A percentile compares a stretch with the other conserved stretches of the same genome.
These are phyloP conservation scores for Talaromyces adpressus DNA, from an alignment of 495 filamentous ascomycete genomes.

Conservation along the genomic window DNA sequence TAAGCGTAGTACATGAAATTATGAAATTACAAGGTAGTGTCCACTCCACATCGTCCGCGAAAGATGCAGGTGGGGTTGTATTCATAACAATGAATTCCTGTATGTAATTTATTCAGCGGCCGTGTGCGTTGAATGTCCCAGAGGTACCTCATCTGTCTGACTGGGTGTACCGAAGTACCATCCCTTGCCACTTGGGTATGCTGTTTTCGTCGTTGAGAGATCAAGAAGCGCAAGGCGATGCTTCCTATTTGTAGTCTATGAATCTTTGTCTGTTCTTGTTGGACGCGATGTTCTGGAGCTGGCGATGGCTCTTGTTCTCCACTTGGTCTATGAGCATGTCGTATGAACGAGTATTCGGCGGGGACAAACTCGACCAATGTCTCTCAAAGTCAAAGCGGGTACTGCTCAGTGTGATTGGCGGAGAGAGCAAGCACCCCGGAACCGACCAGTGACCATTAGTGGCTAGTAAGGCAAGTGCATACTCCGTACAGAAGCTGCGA, in stretches of 20 bases:
- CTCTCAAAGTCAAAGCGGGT: background rate
- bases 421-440: background rate
- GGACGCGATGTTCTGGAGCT: background rate
- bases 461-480: too few relatives aligned
- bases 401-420: background rate
- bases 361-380: background rate
- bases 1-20: background rate
- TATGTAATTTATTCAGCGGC: background rate
- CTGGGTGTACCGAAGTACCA: background rate
- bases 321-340: background rate
- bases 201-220: background rate
- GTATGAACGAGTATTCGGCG: background rate
- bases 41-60: background rate
- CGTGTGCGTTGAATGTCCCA: background rate
- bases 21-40: background rate
- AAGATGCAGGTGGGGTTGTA: background rate
- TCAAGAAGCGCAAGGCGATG: background rate
- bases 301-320: background rate
- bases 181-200: background rate
- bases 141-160: background rate
- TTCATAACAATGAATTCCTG: background rate
- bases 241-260: background rate
- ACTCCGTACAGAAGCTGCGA: background rate
- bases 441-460: too few relatives aligned
- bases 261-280: background rate